Percentiles rank a stretch among this genome's conserved stretches.
Evolutionary conservation across 257 asterid genomes (phyloP).

Genomic region (Salvia miltiorrhiza): DNA sequence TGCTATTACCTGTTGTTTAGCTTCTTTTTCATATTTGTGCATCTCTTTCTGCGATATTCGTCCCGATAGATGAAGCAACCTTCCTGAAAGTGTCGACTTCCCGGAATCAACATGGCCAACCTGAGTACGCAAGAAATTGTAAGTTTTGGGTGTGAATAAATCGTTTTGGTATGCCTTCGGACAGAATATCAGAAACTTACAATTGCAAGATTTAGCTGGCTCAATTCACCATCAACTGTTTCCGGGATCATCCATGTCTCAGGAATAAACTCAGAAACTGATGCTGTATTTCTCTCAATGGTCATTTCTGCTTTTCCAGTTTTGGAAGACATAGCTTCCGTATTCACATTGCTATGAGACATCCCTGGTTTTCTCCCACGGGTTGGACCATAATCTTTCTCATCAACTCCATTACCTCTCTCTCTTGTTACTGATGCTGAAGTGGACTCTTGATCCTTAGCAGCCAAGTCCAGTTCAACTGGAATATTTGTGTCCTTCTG

Average conservation of each 20-base stretch:
- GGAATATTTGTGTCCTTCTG: slow-evolving; percentile 28
- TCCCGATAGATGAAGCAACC: slow-evolving; percentile 86
- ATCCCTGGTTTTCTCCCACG: slow-evolving; percentile 34
- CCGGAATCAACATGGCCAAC: slow-evolving; percentile 99
- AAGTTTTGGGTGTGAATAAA: slow-evolving; percentile 7
- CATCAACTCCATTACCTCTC: slow-evolving; percentile 29
- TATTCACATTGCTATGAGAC: slow-evolving; percentile 29
- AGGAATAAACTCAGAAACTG: slow-evolving; percentile 50
- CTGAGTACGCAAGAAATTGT: slow-evolving; percentile 35
- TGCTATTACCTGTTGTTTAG: slow-evolving; percentile 64
- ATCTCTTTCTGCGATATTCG: slow-evolving; percentile 76
- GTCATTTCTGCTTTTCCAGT: slow-evolving; percentile 35
- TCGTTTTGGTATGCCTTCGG: background rate
- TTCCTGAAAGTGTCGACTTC: slow-evolving; percentile 96
- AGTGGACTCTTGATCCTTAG: slow-evolving; percentile 38
- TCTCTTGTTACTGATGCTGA: slow-evolving; percentile 44
- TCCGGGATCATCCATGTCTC: slow-evolving; percentile 73
- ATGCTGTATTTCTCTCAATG: slow-evolving; percentile 35
- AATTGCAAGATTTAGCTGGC: slow-evolving; percentile 90
- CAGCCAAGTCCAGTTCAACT: slow-evolving; percentile 34
- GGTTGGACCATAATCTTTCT: slow-evolving; percentile 34
- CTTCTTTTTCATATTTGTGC: slow-evolving; percentile 85
- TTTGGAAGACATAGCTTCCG: slow-evolving; percentile 48
- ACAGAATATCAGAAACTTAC: slow-evolving; percentile 43
- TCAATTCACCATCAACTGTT: slow-evolving; percentile 46